Evolutionary conservation across 495 filamentous ascomycete genomes (phyloP), one percentile per base, ranked within the genome.

Genomic region (Penicillium cosmopolitanum): DNA sequence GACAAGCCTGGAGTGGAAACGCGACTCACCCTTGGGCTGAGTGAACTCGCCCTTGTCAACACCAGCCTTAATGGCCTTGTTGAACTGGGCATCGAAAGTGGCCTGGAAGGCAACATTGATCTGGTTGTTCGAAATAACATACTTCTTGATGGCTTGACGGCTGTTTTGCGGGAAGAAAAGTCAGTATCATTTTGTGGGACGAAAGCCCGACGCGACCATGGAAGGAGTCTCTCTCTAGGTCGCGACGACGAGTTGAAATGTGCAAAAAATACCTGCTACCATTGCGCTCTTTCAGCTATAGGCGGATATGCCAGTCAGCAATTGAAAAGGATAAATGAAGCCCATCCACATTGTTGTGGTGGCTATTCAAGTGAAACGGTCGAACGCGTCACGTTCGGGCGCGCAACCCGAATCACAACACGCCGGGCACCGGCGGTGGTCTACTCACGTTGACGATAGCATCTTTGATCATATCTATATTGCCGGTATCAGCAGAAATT

Each of bases 141-240:
- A 98, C 77, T 98, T 97, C 89, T 97, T 97, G 73, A 98, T 87
- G 28, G 91, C 89, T 75, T 93, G 89, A 66, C 95, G 96, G 79
- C 95, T 98, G 71, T 67, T 46, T 47, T 25, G 38, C 48, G 38
- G 33, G 61, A 56, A 21, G 34, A 25, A 21, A 47, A 46, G 50
- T 66, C 42, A 68, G 66, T 63, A 33, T n/a, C 50, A 50, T 47
- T 4, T 11, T 7, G 7, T 47, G 57, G 16, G 13, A 25, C 19
- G 31, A 50, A 53, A 46, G 13, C 57, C 57, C n/a, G 57, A 47
- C 18, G 36, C 4, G 5, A 54, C 38, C 40, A 21, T 47, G 34
- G 12, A 35, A 35, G 34, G 12, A 54, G 38, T 15, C 15, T 13
- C 11, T 15, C 16, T 18, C 18, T 28, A 16, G 51, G 40, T 9